phyloP scores from a whole-genome alignment of 2,329 filamentous ascomycete genomes.

The Penicillium sp. region DNA sequence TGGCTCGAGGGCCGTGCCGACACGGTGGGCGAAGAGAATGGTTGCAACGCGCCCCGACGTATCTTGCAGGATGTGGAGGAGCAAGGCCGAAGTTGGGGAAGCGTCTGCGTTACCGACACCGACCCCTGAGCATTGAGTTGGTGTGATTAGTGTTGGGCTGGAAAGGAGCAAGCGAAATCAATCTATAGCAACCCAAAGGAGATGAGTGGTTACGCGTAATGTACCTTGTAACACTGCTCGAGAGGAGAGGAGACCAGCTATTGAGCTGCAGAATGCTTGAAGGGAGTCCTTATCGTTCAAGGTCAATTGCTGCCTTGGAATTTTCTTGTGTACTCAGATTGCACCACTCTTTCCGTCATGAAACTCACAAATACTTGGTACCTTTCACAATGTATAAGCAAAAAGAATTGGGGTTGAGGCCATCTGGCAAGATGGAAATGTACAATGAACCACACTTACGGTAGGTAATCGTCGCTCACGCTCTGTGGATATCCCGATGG shows the following conservation, averaged over 20 bases:
- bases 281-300: slow-evolving; percentile 31
- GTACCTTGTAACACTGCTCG: slow-evolving; percentile 71
- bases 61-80: slow-evolving; percentile 78
- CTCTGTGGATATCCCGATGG: slow-evolving; percentile 84
- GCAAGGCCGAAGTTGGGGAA: slow-evolving; percentile 71
- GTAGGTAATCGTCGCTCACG: slow-evolving; percentile 76
- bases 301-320: too few relatives aligned
- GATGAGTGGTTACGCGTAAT: background rate
- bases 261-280: slow-evolving; percentile 40
- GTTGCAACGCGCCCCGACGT: slow-evolving; percentile 75
- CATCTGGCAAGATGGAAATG: too few relatives aligned
- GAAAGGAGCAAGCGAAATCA: background rate
- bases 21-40: slow-evolving; percentile 75
- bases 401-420: background rate
- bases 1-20: slow-evolving; percentile 76
- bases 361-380: slow-evolving; percentile 61
- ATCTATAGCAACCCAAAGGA: too few relatives aligned
- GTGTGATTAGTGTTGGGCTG: background rate
- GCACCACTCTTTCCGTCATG: background rate
- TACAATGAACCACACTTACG: slow-evolving; percentile 40
- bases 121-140: slow-evolving; percentile 47
- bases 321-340: too few relatives aligned
- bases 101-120: slow-evolving; percentile 76
- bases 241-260: slow-evolving; percentile 60
- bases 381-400: slow-evolving; percentile 34